Percentiles rank a stretch among this genome's conserved stretches.
These are phyloP conservation scores for Cryphonectria parasitica DNA, from an alignment of 2,329 filamentous ascomycete genomes.

Conservation along the genomic window DNA sequence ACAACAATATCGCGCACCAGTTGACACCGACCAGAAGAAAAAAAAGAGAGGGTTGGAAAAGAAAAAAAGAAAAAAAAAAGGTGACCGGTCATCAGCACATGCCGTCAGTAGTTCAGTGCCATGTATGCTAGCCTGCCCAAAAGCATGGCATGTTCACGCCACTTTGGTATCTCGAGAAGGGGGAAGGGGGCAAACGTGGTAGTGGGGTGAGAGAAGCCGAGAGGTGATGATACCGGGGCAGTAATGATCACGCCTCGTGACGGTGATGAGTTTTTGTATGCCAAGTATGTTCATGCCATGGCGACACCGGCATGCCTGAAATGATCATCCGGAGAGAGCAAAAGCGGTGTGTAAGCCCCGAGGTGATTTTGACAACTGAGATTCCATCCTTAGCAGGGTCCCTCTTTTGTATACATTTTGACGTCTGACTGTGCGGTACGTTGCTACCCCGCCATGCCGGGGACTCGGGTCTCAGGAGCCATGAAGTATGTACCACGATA, in stretches of 20 bases:
- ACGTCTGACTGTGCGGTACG: not conserved
- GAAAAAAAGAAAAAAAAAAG: too few species aligned
- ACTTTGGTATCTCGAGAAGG: not conserved
- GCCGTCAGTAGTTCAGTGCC: not conserved
- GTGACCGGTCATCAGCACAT: too few species aligned
- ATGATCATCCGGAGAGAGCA: not conserved
- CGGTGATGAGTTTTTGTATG: not conserved
- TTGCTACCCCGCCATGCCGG: slow-evolving; percentile 3
- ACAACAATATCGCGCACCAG: not conserved
- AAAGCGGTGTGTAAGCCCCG: not conserved
- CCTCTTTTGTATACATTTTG: not conserved
- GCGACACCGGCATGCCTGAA: not conserved
- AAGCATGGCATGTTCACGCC: not conserved
- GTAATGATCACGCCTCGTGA: not conserved
- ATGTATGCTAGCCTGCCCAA: not conserved
- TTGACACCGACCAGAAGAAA: not conserved
- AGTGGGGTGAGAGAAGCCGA: not conserved
- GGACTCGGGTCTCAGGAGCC: not conserved
- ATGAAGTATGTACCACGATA: not conserved
- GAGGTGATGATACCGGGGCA: not conserved
- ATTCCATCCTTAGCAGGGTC: too few species aligned
- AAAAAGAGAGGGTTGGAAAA: not conserved
- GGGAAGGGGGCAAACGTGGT: not conserved
- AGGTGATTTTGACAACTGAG: not conserved
- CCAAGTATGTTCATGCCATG: too few species aligned